These are phyloP conservation scores for Metschnikowia proteae DNA, from an alignment of 805 yeast genomes.

Conservation along the genomic window DNA sequence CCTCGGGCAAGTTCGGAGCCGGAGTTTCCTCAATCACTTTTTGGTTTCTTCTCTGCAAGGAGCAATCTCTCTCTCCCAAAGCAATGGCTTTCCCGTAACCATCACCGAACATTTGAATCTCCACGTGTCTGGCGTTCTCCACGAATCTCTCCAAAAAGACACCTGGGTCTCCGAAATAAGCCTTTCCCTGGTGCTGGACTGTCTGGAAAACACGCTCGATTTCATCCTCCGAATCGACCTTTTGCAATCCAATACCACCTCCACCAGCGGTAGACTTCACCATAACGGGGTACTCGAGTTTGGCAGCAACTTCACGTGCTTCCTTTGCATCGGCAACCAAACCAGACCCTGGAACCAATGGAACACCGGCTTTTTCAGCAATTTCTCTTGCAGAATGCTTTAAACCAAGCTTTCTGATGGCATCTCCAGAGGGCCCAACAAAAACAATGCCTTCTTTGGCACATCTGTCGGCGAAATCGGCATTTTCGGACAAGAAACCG, in stretches of 20 bases:
- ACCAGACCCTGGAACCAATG: conserved; percentile 96
- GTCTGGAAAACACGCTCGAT: conserved; percentile 82
- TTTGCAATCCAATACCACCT: conserved; percentile 97
- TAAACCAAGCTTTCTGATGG: conserved; percentile 85
- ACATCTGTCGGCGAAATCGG: conserved; percentile 90
- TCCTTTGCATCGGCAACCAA: conserved; percentile 67
- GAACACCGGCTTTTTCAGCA: conserved; percentile 88
- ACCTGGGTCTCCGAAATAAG: conserved; percentile 93
- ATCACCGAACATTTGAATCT: conserved; percentile 94
- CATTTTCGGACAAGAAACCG: conserved; percentile 94
- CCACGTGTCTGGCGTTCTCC: conserved; percentile 93
- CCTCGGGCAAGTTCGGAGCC: conserved; percentile 86
- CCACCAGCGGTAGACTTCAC: conserved; percentile 98
- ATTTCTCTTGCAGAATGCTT: conserved; percentile 96
- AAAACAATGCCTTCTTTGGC: conserved; percentile 78
- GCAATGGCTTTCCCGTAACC: conserved; percentile 92
- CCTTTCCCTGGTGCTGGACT: conserved; percentile 89
- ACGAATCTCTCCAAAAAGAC: conserved; percentile 94
- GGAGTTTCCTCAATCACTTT: conserved; percentile 97
- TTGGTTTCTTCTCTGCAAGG: conserved; percentile 95
- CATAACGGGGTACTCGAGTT: conserved; percentile 86
- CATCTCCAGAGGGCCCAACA: conserved; percentile 96
- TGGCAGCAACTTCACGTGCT: conserved; percentile 70
- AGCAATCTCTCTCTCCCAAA: conserved; percentile 95
- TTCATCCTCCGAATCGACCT: conserved; percentile 79